Evolutionary conservation across 2,329 filamentous ascomycete genomes (phyloP).

Genomic region (Zelopaecilomyces penicillatus): DNA sequence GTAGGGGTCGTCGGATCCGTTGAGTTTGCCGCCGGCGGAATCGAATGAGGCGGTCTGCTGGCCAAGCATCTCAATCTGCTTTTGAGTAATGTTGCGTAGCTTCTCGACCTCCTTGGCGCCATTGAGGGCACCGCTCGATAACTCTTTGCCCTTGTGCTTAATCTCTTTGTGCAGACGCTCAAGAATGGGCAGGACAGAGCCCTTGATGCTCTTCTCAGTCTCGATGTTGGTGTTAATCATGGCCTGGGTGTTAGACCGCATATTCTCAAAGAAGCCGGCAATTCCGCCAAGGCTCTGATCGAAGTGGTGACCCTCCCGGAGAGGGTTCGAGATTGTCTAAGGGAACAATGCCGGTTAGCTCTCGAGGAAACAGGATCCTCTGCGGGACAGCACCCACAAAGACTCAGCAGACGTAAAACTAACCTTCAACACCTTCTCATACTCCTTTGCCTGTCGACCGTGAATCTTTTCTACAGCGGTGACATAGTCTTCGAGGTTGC

Average conservation of each 20-base stretch:
- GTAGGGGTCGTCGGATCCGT: constrained; percentile 76
- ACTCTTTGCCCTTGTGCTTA: constrained; percentile 91
- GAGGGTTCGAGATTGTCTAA: constrained; percentile 72
- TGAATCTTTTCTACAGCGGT: constrained; percentile 78
- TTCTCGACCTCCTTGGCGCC: constrained; percentile 87
- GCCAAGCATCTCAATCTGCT: constrained; percentile 89
- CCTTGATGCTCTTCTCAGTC: constrained; percentile 84
- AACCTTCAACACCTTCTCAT: constrained; percentile 85
- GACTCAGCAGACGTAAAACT: not conserved
- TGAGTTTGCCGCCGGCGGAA: constrained; percentile 62
- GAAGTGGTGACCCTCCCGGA: constrained; percentile 89
- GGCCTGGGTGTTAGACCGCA: constrained; percentile 85
- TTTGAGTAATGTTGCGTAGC: constrained; percentile 76
- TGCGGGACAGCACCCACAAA: not conserved
- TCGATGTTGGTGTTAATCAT: constrained; percentile 84
- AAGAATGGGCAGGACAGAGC: constrained; percentile 76
- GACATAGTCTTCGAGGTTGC: constrained; percentile 86
- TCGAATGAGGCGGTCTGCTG: constrained; percentile 77
- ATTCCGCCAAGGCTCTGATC: constrained; percentile 82
- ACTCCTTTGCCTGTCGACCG: constrained; percentile 80
- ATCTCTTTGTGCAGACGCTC: constrained; percentile 91
- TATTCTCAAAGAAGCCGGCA: constrained; percentile 86
- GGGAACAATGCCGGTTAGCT: constrained; percentile 3
- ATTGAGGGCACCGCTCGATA: constrained; percentile 72
- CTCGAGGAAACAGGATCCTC: not conserved